A percentile compares a stretch with the other conserved stretches of the same genome.
phyloP scores from a whole-genome alignment of 2,329 filamentous ascomycete species.

The Cercospora janseana region DNA sequence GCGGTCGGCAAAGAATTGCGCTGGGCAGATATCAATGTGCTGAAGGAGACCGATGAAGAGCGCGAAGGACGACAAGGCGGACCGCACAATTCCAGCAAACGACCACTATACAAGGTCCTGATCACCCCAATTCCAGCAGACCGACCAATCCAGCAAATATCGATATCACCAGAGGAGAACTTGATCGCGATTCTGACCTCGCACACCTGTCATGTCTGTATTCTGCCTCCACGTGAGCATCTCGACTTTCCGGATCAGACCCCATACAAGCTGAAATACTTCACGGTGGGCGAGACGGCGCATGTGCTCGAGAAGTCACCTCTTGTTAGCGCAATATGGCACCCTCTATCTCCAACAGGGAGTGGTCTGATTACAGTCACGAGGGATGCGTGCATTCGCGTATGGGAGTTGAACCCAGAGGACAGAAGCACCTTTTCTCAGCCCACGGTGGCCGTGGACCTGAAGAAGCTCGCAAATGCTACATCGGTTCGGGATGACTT shows the following conservation, averaged over 20 bases:
- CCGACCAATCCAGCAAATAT: constrained; percentile 78
- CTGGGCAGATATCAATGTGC: constrained; percentile 78
- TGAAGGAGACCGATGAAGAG: constrained; percentile 60
- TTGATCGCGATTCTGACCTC: constrained; percentile 82
- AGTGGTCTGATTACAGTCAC: constrained; percentile 85
- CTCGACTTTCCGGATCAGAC: constrained; percentile 66
- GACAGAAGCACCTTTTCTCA: constrained; percentile 85
- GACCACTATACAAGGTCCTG: constrained; percentile 47
- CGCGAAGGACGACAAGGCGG: constrained; percentile 13
- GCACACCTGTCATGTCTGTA: constrained; percentile 82
- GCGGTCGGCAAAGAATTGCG: constrained; percentile 85
- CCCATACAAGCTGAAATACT: constrained; percentile 77
- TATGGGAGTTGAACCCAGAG: constrained; percentile 85
- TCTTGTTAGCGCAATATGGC: constrained; percentile 82
- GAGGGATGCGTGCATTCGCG: constrained; percentile 77
- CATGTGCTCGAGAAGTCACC: constrained; percentile 84
- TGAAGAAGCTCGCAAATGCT: constrained; percentile 85
- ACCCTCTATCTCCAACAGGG: constrained; percentile 80
- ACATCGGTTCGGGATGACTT: constrained; percentile 80
- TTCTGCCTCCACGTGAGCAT: constrained; percentile 78
- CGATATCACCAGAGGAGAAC: constrained; percentile 77
- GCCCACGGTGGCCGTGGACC: constrained; percentile 77
- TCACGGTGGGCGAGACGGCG: constrained; percentile 86
- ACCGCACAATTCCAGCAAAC: constrained; percentile 5
- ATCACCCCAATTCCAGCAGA: constrained; percentile 65